Conservation (phyloP, 2,329 filamentous ascomycete genomes). For the Pseudonectria buxi region DNA sequence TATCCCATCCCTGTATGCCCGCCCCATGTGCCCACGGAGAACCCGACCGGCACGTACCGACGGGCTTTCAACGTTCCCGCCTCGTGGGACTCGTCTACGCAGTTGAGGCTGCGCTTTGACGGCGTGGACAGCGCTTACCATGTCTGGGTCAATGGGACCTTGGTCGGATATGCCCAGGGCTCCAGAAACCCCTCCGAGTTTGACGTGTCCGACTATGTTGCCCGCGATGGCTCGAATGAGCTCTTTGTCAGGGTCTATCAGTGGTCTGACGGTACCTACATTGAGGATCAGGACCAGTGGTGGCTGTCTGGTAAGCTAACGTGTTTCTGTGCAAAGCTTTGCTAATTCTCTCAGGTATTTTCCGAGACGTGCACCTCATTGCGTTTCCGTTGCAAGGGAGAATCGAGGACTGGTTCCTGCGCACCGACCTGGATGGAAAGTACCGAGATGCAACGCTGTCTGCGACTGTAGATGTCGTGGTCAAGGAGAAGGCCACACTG, state of each 20-base stretch:
- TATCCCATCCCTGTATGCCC: conserved; percentile 61
- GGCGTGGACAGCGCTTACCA: conserved; percentile 68
- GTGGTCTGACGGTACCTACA: conserved; percentile 62
- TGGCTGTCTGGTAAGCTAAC: conserved; percentile 51
- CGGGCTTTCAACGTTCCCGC: conserved; percentile 47
- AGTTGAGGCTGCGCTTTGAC: conserved; percentile 60
- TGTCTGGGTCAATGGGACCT: conserved; percentile 57
- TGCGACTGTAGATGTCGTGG: conserved; percentile 39
- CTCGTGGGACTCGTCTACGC: conserved; percentile 35
- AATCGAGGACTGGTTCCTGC: conserved; percentile 54
- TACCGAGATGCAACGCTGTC: conserved; percentile 46
- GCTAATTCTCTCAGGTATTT: conserved; percentile 45
- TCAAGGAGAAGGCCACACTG: conserved; percentile 28
- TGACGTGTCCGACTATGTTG: conserved; percentile 49
- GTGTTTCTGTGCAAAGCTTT: too few relatives aligned
- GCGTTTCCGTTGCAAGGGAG: conserved; percentile 45
- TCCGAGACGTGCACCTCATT: conserved; percentile 58
- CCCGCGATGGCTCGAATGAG: conserved; percentile 38
- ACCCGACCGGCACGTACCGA: conserved; percentile 58
- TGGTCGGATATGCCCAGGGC: conserved; percentile 63
- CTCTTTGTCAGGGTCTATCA: conserved; percentile 63
- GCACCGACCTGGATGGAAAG: conserved; percentile 43
- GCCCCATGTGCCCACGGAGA: conserved; percentile 54
- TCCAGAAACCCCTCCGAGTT: conserved; percentile 64
- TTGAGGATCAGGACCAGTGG: conserved; percentile 67